Evolutionary conservation across 2,329 filamentous ascomycete species (phyloP), one percentile per base, ranked within the genome.

Genomic region (Colletotrichum noveboracense): DNA sequence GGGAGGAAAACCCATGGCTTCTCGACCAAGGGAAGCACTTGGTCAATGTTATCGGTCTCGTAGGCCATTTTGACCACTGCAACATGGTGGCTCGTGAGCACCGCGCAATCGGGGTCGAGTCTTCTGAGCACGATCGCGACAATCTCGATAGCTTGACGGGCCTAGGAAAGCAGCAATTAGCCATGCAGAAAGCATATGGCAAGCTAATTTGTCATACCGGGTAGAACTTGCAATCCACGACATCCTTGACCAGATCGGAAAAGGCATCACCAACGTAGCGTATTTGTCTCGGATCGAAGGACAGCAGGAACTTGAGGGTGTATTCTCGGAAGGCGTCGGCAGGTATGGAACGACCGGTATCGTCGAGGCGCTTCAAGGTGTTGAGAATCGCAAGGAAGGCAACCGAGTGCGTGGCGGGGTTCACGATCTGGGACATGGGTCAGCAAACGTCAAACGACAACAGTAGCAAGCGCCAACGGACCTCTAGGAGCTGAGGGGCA

Each of bases 1-100:
- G 94, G 93, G 75, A 92, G 93, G 78, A 92, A 93, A 75, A 94
- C 89, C 74, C 95, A 92, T 69, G 91, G 88, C 75, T 90, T 91
- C 78, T 94, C 89, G 32, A 96, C 85, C 12, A 95, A 87, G 5
- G 88, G 88, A 7, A 94, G 85, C 3, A 90, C 91, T 28, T 89
- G 87, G 16, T 87, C 86, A 73, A 91, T 89, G 52, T 82, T 82
- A 78, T 90, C 84, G 36, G 89, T 88, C 68, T 89, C 86, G 81
- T 92, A 90, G 60, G 93, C 93, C 13, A 93, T 82, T 56, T 87
- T 90, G 34, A 89, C 87, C 36, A 95, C 86, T 16, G 84, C 80
- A 48, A 93, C 82, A 79, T 95, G 93, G 32, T 87, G 88, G 6
- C 89, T 89, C 6, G 93, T 95, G 78, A 95, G 91, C 67, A 93